phyloP scores from a whole-genome alignment of 2,329 filamentous ascomycete genomes.

The Moelleriella libera region DNA sequence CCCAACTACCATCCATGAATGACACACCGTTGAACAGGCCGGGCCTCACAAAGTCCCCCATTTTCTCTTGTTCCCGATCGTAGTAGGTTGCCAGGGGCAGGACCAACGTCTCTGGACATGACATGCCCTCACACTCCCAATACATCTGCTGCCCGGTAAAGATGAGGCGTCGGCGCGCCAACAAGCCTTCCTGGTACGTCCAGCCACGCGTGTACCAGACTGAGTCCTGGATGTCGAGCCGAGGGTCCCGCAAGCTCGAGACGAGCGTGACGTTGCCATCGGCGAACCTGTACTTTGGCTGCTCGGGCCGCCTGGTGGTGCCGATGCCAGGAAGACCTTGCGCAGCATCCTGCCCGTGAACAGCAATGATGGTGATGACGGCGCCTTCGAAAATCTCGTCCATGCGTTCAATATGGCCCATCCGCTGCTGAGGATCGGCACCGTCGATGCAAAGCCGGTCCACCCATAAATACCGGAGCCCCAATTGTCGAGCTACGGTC shows the following conservation, averaged over 20 bases:
- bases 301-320: constrained; percentile 10
- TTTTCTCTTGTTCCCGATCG: constrained; percentile 16
- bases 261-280: constrained; percentile 18
- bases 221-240: constrained; percentile 15
- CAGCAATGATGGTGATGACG: constrained; percentile 22
- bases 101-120: constrained; percentile 19
- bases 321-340: constrained; percentile 21
- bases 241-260: constrained; percentile 16
- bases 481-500: constrained; percentile 15
- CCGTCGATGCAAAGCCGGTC: constrained; percentile 21
- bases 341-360: constrained; percentile 17
- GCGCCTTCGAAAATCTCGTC: constrained; percentile 21
- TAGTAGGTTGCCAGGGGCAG: constrained; percentile 18
- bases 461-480: constrained; percentile 22
- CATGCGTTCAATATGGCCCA: constrained; percentile 20
- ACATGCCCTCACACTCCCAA: constrained; percentile 24
- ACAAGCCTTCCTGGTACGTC: constrained; percentile 24
- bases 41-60: constrained; percentile 20
- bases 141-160: constrained; percentile 25
- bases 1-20: constrained; percentile 20
- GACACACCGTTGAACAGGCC: constrained; percentile 20
- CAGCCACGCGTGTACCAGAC: constrained; percentile 21
- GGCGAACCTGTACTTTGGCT: constrained; percentile 18
- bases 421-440: constrained; percentile 10
- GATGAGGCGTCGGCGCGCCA: constrained; percentile 20